Conservation (phyloP, 306 rosid genomes). For the Acacia crassicarpa region DNA sequence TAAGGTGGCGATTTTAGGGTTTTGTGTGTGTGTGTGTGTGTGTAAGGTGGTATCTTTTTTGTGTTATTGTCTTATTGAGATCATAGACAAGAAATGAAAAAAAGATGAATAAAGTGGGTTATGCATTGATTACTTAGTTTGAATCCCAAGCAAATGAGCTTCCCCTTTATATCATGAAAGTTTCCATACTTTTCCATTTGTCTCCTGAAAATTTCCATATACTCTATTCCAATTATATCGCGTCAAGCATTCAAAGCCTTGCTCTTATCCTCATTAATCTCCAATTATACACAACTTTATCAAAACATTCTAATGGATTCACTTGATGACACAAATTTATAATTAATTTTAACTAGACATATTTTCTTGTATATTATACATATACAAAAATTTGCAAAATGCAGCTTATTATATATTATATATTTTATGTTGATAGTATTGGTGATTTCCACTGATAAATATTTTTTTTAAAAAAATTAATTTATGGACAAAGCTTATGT, state of each 20-base stretch:
- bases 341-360: neutral
- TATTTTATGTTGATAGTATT: too few species aligned
- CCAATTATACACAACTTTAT: neutral
- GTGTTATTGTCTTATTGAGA: neutral
- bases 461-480: neutral
- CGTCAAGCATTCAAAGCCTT: neutral
- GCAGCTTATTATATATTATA: neutral
- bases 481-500: neutral
- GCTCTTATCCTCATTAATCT: neutral
- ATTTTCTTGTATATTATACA: neutral
- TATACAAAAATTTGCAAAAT: too few species aligned
- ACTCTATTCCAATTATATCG: neutral
- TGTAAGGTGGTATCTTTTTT: neutral
- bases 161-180: neutral
- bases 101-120: neutral
- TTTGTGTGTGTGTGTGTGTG: too few species aligned
- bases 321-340: neutral
- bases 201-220: neutral
- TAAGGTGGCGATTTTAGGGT: neutral
- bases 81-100: neutral
- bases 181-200: neutral
- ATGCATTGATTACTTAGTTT: conserved; percentile 10
- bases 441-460: neutral
- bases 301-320: neutral
- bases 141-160: neutral